Conservation (phyloP, 2,329 filamentous ascomycete genomes). For the Tolypocladium guangdongense region DNA sequence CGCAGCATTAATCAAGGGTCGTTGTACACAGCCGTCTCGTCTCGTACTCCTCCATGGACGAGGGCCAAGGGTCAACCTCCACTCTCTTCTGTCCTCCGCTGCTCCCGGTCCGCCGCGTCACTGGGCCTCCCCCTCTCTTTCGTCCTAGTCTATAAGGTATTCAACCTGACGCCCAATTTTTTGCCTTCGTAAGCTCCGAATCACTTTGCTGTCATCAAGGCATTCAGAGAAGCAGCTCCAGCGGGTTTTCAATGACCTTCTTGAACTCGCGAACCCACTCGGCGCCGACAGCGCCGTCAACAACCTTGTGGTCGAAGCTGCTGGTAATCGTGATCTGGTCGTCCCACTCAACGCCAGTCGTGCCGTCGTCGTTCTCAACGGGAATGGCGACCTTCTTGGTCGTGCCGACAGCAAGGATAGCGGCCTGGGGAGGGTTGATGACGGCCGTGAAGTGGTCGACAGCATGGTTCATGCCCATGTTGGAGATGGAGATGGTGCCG, state of each 20-base stretch:
- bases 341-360: slow-evolving; percentile 71
- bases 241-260: slow-evolving; percentile 93
- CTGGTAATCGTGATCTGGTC: slow-evolving; percentile 93
- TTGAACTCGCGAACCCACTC: slow-evolving; percentile 97
- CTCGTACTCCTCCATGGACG: slow-evolving; percentile 13
- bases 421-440: slow-evolving; percentile 96
- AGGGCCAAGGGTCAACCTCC: slow-evolving; percentile 1
- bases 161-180: slow-evolving; percentile 4
- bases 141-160: slow-evolving; percentile 7
- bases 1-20: slow-evolving; percentile 29
- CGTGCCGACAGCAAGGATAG: slow-evolving; percentile 89
- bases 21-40: slow-evolving; percentile 28
- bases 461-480: slow-evolving; percentile 99
- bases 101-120: neutral
- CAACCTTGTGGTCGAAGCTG: slow-evolving; percentile 98
- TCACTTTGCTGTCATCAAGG: neutral
- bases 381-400: slow-evolving; percentile 92
- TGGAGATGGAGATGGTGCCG: slow-evolving; percentile 97
- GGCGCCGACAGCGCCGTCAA: slow-evolving; percentile 90
- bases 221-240: slow-evolving; percentile 78
- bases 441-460: slow-evolving; percentile 96
- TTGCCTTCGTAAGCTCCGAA: neutral
- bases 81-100: neutral
- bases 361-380: slow-evolving; percentile 73
- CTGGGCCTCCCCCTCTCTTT: neutral